Base-by-base conservation (phyloP, 306 rosid genomes). In the Quercus robur region DNA sequence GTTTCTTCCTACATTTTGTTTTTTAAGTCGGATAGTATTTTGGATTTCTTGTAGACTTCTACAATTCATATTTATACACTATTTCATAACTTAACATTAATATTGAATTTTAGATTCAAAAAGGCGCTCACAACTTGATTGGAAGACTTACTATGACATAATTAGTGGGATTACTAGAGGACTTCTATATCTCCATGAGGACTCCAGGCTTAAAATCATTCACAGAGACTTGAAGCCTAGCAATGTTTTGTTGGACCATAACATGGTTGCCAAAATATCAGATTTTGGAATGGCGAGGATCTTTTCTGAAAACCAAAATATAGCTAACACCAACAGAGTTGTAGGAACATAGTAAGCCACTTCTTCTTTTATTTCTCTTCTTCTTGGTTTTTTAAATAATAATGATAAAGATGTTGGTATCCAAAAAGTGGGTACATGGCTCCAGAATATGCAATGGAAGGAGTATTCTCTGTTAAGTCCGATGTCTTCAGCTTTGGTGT, bases 121-220 rank as follows among this genome's bases (percentile, higher is more conserved):
- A 68, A 85, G 79, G 56, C 44, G 85, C 38, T 73, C 64, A 46
- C 74, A 75, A 73, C 77, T 89, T 31, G 67, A 79, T 71, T 89
- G 88, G 93, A 56, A 77, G 31, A n/a, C 70, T 21, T 62, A 81
- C 38, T 3, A 69, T 64, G 76, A 38, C 56, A 85, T 87, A 49
- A 84, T 85, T 6, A 55, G 78, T 44, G 91, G 90, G 66, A 87
- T 90, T n/a, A 90, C 87, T 5, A 82, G 66, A 70, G 93, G 93
- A 61, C 81, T 90, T 61, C 10, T 85, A 3, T 90, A 90, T 63
- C 88, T 90, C 64, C 93, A 87, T 4, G 93, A 90, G 46, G 91
- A 90, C 64, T 90, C 88, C 2, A 63, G 85, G 56, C 89, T 81
- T 12, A 85, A 64, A 77, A 68, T 87, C 19, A 87, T 89, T 28